A percentile compares a stretch with the other conserved stretches of the same genome.
Conservation (phyloP, 352 stramenopile species). For the Pythium volutum region DNA sequence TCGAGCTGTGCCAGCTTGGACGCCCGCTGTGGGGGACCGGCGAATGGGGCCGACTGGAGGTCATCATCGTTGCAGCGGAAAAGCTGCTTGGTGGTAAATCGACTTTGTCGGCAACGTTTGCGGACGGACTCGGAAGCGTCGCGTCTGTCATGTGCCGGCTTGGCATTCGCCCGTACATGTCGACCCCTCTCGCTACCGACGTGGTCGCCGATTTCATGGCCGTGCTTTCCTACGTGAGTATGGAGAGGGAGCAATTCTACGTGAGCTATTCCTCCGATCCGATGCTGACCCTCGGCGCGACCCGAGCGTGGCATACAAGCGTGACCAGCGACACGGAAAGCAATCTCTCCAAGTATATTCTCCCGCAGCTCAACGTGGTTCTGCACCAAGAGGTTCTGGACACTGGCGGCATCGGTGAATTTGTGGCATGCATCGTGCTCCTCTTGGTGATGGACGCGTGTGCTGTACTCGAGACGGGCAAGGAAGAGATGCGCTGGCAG, state of each 20-base stretch:
- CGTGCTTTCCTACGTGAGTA: conserved; percentile 22
- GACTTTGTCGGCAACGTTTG: background rate
- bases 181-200: conserved; percentile 20
- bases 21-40: conserved; percentile 1
- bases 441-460: conserved; percentile 28
- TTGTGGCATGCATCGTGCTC: conserved; percentile 27
- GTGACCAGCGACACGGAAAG: conserved; percentile 11
- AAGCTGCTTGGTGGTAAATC: background rate
- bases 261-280: conserved; percentile 24
- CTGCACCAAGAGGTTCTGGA: conserved; percentile 28
- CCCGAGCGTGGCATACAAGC: conserved; percentile 19
- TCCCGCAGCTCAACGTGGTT: conserved; percentile 22
- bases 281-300: conserved; percentile 22
- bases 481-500: background rate
- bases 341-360: conserved; percentile 11
- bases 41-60: background rate
- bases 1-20: background rate
- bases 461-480: conserved; percentile 1
- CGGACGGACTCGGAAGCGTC: background rate
- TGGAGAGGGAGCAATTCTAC: conserved; percentile 15
- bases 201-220: conserved; percentile 29
- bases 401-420: conserved; percentile 12
- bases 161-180: conserved; percentile 20
- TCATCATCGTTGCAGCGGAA: background rate
- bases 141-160: conserved; percentile 25